Evolutionary conservation across 2,329 filamentous ascomycete species (phyloP), one percentile per base, ranked within the genome.

Genomic region (Fonsecaea nubica): DNA sequence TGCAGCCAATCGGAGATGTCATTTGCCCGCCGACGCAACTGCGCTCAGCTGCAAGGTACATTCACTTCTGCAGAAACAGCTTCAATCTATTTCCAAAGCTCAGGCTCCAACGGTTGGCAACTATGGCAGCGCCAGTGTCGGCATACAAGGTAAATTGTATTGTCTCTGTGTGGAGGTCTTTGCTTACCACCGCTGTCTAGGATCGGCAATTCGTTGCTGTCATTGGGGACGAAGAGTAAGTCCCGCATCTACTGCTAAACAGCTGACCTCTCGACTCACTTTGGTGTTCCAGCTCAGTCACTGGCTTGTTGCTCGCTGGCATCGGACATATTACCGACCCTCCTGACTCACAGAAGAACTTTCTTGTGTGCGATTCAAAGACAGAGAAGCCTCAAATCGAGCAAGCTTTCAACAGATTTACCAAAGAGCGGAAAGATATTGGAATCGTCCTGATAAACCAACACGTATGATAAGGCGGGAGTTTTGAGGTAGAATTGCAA

Each of bases 361-460:
- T 97, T 82, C 88, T 99, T 9, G 92, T 99, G 64, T 95, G 99
- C 69, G 94, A 99, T 80, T 83, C 81, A 77, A 98, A 98, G 85
- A 99, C 94, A 42, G 93, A 97, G 72, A 95, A 86, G 61, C 83
- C 91, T 2, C 84, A 91, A 64, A 97, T 99, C 76, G 95, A 98
- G 80, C 87, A 89, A 40, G 90, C 93, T 9, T 99, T 99, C 77
- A 90, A 96, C 71, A 86, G 86, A 72, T 98, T 97, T 80, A 97
- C 93, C 8, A 87, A 88, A 64, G 87, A 95, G 79, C 86, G 95
- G 77, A 98, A 98, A 80, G 95, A 99, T 77, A 97, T 99, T 78
- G 95, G 93, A 33, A 96, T 99, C 74, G 80, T 99, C 68, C 83
- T 99, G 72, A 98, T 99, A 80, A 99, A 99, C 80, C 95, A 99